Conservation (phyloP, 1,284 basidiomycete genomes). For the Athelia sp. region DNA sequence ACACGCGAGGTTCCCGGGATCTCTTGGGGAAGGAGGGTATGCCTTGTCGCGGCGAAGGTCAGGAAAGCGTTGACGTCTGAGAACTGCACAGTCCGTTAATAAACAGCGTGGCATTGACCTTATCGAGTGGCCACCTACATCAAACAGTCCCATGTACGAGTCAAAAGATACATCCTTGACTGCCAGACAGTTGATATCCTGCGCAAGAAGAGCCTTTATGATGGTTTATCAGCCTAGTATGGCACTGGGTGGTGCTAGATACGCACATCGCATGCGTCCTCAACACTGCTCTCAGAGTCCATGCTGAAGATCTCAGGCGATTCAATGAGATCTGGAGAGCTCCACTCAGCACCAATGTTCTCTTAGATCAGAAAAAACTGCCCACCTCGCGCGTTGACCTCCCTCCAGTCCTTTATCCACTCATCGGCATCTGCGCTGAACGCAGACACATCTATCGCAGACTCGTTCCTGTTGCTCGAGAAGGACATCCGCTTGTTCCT, state of each 20-base stretch:
- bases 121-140: constrained; percentile 41
- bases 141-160: constrained; percentile 61
- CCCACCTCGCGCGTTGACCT: constrained; percentile 50
- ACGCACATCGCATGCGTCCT: constrained; percentile 74
- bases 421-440: constrained; percentile 41
- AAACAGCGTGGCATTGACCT: not conserved
- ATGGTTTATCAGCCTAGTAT: not conserved
- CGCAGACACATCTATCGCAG: constrained; percentile 22
- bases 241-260: not conserved
- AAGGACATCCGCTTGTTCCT: constrained; percentile 26
- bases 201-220: constrained; percentile 47
- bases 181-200: constrained; percentile 59
- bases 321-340: constrained; percentile 55
- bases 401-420: constrained; percentile 56
- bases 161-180: constrained; percentile 38
- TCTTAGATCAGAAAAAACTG: not conserved
- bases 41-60: constrained; percentile 71
- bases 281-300: constrained; percentile 63
- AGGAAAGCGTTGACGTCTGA: constrained; percentile 80
- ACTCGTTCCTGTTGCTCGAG: constrained; percentile 25
- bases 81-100: constrained; percentile 39
- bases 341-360: not conserved
- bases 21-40: constrained; percentile 56
- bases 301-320: constrained; percentile 50
- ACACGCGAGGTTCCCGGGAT: constrained; percentile 52